These are phyloP conservation scores for Globisporangium paroecandrum DNA, from an alignment of 352 stramenopile genomes.

Conservation along the genomic window DNA sequence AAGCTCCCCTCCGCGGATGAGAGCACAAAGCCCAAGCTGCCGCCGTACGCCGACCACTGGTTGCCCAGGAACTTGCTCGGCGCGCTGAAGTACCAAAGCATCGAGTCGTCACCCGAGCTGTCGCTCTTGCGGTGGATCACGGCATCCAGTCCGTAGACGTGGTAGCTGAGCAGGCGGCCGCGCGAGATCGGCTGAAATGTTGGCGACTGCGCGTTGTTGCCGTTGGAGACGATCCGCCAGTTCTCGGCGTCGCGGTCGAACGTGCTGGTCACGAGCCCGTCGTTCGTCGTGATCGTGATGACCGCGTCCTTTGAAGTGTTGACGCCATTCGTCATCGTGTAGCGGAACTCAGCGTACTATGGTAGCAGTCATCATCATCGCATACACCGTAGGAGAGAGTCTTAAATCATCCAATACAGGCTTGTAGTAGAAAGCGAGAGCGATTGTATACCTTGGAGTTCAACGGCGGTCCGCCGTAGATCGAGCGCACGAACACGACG, in stretches of 20 bases:
- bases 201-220: constrained; percentile 23
- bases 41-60: constrained; percentile 86
- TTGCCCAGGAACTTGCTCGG: constrained; percentile 86
- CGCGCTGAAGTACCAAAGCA: constrained; percentile 88
- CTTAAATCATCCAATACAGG: not conserved
- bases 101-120: constrained; percentile 53
- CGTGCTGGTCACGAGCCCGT: constrained; percentile 75
- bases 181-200: constrained; percentile 63
- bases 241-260: constrained; percentile 78
- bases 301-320: constrained; percentile 67
- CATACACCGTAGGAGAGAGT: not conserved
- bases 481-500: constrained; percentile 76
- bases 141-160: constrained; percentile 81
- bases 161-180: constrained; percentile 81
- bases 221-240: constrained; percentile 78
- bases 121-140: constrained; percentile 65
- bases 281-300: constrained; percentile 67
- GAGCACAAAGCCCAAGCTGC: constrained; percentile 87
- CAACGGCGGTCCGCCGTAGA: constrained; percentile 51
- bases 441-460: constrained; percentile 45
- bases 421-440: not conserved
- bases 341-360: constrained; percentile 86
- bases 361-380: not conserved
- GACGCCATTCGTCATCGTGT: constrained; percentile 73
- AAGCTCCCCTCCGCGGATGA: constrained; percentile 90